Evolutionary conservation across 23 red algal genomes (phyloP), one percentile per base, ranked within the genome.

Genomic region (Pyropia yezoensis): DNA sequence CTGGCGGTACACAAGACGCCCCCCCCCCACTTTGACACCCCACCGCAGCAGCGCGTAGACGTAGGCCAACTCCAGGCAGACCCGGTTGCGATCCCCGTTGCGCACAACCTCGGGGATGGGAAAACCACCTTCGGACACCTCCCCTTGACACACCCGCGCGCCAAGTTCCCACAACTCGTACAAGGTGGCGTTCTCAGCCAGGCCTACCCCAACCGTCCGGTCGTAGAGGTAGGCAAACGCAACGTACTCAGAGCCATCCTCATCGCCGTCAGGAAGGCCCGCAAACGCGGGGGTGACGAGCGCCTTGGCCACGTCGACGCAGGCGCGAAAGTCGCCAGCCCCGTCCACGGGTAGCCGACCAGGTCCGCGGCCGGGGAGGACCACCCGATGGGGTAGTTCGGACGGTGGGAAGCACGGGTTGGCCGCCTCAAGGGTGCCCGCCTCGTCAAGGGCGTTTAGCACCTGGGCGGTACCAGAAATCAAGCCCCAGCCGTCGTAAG

Each of bases 141-240:
- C 27, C 27, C 54, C 64, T 11, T 9, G 24, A 33, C 64, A 67
- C 54, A 67, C 54, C 50, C 49, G 28, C 2, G 34, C 26, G 19
- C 61, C 60, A 53, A 91, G 45, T 33, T 91, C 77, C 39, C 33
- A 53, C 30, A 75, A 72, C 52, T 91, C 77, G 26, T 34, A 53
- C 56, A 75, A 73, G 62, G 69, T 55, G 13, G 77, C 23, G 19
- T 62, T 65, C 33, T 52, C 59, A 16, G 32, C 24, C n/a, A 91
- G 69, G 6, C 87, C 87, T 16, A 91, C 28, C 17, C 57, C 23
- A 8, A 77, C 75, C 11, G 69, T 82, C 34, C 69, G 63, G 22
- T 91, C 87, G 62, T 77, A 91, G 51, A 91, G 80, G 77, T 82
- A 91, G 13, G 87, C 87, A 66, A 91, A 91, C 23, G 87, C 87